These are phyloP conservation scores for Sisymbrium altissimum DNA, from an alignment of 345 rosid genomes.

Conservation along the genomic window DNA sequence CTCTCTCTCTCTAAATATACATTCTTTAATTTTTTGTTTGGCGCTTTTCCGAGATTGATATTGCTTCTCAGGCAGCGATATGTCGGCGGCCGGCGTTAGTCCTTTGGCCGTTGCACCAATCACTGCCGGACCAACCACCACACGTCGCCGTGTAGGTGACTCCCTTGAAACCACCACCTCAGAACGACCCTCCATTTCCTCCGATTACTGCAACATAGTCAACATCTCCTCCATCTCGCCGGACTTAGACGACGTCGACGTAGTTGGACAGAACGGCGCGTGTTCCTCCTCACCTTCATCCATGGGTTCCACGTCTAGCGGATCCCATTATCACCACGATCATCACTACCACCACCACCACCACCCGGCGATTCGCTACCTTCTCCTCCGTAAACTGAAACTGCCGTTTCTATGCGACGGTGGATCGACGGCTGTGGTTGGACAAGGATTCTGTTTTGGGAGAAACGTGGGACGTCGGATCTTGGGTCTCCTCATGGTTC, in stretches of 20 bases:
- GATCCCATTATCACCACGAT: slow-evolving; percentile 42
- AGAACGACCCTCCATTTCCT: slow-evolving; percentile 35
- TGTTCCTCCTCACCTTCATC: slow-evolving; percentile 34
- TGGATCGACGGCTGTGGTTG: slow-evolving; percentile 36
- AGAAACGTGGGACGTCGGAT: slow-evolving; percentile 52
- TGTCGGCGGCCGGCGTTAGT: slow-evolving; percentile 55
- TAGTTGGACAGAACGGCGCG: slow-evolving; percentile 14
- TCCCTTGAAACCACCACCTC: slow-evolving; percentile 31
- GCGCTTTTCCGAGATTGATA: slow-evolving; percentile 12
- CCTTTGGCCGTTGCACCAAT: slow-evolving; percentile 53
- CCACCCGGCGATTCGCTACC: slow-evolving; percentile 40
- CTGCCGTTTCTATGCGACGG: slow-evolving; percentile 39
- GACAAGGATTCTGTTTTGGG: slow-evolving; percentile 46
- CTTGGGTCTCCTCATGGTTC: slow-evolving; percentile 44
- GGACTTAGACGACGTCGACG: slow-evolving; percentile 25
- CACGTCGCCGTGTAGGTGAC: slow-evolving; percentile 70
- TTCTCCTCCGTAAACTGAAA: slow-evolving; percentile 38
- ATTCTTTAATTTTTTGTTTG: slow-evolving; percentile 7
- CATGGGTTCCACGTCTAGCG: slow-evolving; percentile 19
- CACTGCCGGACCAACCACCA: slow-evolving; percentile 44
- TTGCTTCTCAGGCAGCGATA: slow-evolving; percentile 31
- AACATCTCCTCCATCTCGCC: slow-evolving; percentile 24
- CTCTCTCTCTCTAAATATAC: neutral
- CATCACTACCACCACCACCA: slow-evolving; percentile 33
- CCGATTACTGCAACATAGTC: slow-evolving; percentile 28